Evolutionary conservation across 176 grass and related monocot genomes (phyloP), one percentile per base, ranked within the genome.

Genomic region (Rhynchospora breviuscula): DNA sequence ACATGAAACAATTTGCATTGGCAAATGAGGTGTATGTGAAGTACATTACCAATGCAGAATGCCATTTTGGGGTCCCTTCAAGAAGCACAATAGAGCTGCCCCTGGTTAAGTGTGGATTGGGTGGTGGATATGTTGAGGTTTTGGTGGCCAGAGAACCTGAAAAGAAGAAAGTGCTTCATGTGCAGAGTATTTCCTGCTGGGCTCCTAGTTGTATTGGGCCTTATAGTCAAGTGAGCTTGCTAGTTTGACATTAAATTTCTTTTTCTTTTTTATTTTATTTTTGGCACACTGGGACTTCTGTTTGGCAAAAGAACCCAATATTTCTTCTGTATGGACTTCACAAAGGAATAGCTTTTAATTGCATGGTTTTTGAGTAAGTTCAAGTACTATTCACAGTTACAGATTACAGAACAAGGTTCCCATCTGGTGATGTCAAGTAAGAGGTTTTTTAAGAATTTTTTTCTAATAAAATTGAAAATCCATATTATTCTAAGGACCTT

Each of bases 181-280:
- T 98, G 70, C 95, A 98, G 80, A 98, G 95, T 90, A 90, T 98
- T 84, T 98, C 95, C 57, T 98, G 91, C 82, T 98, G 95, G 95
- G 95, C 95, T 23, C 95, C 95, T 87, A 98, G 95, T 86, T 98
- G 95, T 89, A 98, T 98, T 0, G 95, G 95, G 81, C 95, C 95
- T 71, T 98, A 98, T 63, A 98, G 92, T 86, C 95, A 98, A 92
- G 95, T 94, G 78, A 40, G 83, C 49, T 82, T 65, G 31, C 2
- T 53, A 66, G 40, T 88, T 46, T 44, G 33, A 61, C 18, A 72
- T 56, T 54, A 67, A 51, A 40, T 40, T 67, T 57, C 21, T 74
- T 78, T 76, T 66, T 46, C 35, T 13, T 66, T 58, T 25, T 54
- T 15, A 83, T 31, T 71, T 68, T 13, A n/a, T 11, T 46, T 26